Evolutionary conservation across 2,329 filamentous ascomycete genomes (phyloP).

Genomic region (Fusarium xyrophilum): DNA sequence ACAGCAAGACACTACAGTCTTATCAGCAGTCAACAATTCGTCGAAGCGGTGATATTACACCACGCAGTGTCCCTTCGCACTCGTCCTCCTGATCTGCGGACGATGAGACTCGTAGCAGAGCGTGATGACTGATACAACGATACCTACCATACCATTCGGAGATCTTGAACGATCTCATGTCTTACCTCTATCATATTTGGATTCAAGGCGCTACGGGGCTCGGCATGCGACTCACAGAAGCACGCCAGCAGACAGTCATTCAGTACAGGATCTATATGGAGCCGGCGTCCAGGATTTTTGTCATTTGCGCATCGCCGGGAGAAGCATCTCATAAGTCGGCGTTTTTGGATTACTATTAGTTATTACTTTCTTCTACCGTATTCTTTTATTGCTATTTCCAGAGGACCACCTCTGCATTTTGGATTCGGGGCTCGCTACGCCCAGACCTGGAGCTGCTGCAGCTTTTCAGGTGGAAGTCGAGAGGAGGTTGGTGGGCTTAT

Average conservation of each 20-base stretch:
- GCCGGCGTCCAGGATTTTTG: constrained; percentile 38
- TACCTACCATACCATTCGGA: constrained; percentile 33
- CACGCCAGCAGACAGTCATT: constrained; percentile 37
- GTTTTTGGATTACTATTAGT: constrained; percentile 29
- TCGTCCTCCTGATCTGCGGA: constrained; percentile 45
- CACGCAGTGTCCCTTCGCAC: constrained; percentile 60
- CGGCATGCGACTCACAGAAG: constrained; percentile 39
- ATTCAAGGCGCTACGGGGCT: constrained; percentile 34
- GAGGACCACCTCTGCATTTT: background rate
- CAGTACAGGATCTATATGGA: constrained; percentile 31
- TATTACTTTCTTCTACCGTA: background rate
- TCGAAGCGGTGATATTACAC: constrained; percentile 63
- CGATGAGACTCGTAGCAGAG: constrained; percentile 6
- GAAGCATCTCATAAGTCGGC: constrained; percentile 39
- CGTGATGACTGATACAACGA: constrained; percentile 28
- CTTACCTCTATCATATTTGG: constrained; percentile 33
- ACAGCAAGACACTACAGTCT: constrained; percentile 54
- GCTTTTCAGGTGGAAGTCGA: background rate
- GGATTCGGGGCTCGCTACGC: background rate
- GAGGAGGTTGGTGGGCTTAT: background rate
- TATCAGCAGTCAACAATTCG: constrained; percentile 54
- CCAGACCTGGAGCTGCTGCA: background rate
- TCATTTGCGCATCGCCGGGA: constrained; percentile 22
- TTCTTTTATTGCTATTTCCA: constrained; percentile 1
- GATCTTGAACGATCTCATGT: constrained; percentile 32